Percentiles rank a stretch among this genome's conserved stretches.
Conservation (phyloP, 2,329 filamentous ascomycete genomes). For the Coniella lustricola region DNA sequence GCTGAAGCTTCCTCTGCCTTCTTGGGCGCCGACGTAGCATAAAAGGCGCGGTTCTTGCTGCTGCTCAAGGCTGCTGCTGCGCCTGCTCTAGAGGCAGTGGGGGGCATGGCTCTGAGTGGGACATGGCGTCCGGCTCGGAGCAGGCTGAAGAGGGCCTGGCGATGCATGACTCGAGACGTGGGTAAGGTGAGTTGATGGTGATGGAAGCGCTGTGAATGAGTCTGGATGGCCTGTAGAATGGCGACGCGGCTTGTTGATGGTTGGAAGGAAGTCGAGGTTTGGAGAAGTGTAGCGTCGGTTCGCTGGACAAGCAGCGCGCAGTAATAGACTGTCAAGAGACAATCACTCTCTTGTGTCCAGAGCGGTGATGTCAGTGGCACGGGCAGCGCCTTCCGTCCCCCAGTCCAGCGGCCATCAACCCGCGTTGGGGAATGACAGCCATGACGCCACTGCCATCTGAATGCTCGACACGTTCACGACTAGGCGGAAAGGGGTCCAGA, state of each 20-base stretch:
- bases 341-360: not conserved
- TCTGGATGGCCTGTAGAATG: not conserved
- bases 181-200: constrained; percentile 8
- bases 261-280: too few species aligned
- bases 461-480: not conserved
- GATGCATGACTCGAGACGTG: constrained; percentile 12
- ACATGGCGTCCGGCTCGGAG: constrained; percentile 4
- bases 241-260: not conserved
- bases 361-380: constrained; percentile 14
- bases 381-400: not conserved
- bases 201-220: not conserved
- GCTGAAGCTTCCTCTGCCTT: constrained; percentile 22
- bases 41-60: not conserved
- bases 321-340: not conserved
- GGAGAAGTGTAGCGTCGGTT: too few species aligned
- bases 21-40: constrained; percentile 20
- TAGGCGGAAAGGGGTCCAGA: too few species aligned
- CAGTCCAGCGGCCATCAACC: not conserved
- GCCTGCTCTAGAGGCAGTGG: not conserved
- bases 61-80: not conserved
- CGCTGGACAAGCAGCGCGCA: too few species aligned
- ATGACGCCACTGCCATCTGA: constrained; percentile 11
- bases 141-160: constrained; percentile 8
- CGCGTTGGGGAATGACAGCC: not conserved
- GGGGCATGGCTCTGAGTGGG: not conserved